Evolutionary conservation across 768 basidiomycete species (phyloP), one percentile per base, ranked within the genome.

Genomic region (Leccinellum luteum): DNA sequence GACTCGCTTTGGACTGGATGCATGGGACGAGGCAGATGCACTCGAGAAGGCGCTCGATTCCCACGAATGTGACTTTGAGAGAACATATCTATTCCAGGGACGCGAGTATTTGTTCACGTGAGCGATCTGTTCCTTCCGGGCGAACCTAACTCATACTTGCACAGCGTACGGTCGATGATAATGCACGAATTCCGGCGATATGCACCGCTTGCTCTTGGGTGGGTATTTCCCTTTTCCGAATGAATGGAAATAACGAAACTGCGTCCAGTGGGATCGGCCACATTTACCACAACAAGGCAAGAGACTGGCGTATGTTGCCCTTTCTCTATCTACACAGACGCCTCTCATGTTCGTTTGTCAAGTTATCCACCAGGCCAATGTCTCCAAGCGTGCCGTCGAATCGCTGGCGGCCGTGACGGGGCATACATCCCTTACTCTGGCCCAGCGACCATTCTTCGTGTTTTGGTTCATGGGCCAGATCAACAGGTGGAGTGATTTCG

Each of bases 381-480:
- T 90, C 17, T 83, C 83, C 27, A 78, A 82, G 54, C 81, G 83
- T 31, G 78, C 85, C 28, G 83, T 87, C 76, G 70, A 74, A 30
- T 85, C 84, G 9, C 73, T 89, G 45, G 78, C 81, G 54, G 78
- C 79, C 3, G 78, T 89, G 60, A 88, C 87, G 9, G 86, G 85
- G 3, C 67, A 73, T 48, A 65, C 67, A 21, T 63, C 71, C 41
- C 79, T 82, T 58, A 68, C 77, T 31, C 69, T 90, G 23, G 74
- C 82, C 3, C 75, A 80, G 15, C 74, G 87, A 55, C 88, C 88
- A 10, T 86, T 86, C 66, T 86, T 83, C 66, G 76, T 83, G 23
- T 87, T 87, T 68, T 89, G 86, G 87, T 88, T 90, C 66, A 86
- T 87, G 85, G 79, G 79, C 21, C 86, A 89, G 70, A 80, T 89